A percentile compares a stretch with the other conserved stretches of the same genome.
These are phyloP conservation scores for Globisporangium alternatum DNA, from an alignment of 352 stramenopile species.

Conservation along the genomic window DNA sequence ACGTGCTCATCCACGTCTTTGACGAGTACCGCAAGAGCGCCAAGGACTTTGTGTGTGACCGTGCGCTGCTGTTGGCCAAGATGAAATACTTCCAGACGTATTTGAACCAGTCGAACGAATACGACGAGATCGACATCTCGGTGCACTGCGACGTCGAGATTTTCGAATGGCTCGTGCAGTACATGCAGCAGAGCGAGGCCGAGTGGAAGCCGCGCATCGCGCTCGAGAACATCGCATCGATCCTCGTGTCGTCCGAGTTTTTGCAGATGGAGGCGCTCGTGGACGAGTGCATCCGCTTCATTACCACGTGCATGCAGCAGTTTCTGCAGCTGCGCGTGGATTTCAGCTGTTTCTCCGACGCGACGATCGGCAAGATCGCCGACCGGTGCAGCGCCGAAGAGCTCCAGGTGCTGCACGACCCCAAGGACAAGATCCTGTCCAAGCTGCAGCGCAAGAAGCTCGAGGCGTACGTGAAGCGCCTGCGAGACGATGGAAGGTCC, in stretches of 20 bases:
- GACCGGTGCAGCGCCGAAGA: slow-evolving; percentile 45
- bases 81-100: slow-evolving; percentile 93
- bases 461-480: slow-evolving; percentile 40
- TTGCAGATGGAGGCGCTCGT: slow-evolving; percentile 89
- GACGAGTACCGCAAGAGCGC: slow-evolving; percentile 85
- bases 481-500: slow-evolving; percentile 20
- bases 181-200: slow-evolving; percentile 66
- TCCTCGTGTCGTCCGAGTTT: slow-evolving; percentile 91
- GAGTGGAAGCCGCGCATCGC: slow-evolving; percentile 45
- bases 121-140: slow-evolving; percentile 91
- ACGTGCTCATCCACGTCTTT: slow-evolving; percentile 88
- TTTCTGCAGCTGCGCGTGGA: slow-evolving; percentile 87
- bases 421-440: slow-evolving; percentile 85
- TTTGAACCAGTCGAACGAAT: slow-evolving; percentile 67
- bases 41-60: slow-evolving; percentile 84
- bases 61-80: slow-evolving; percentile 75
- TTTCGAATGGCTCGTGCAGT: slow-evolving; percentile 90
- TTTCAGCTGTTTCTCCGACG: slow-evolving; percentile 80
- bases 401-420: slow-evolving; percentile 72
- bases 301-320: slow-evolving; percentile 64
- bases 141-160: slow-evolving; percentile 92
- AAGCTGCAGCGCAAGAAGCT: slow-evolving; percentile 86
- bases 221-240: slow-evolving; percentile 79
- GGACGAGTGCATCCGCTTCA: slow-evolving; percentile 79
- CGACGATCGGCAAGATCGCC: slow-evolving; percentile 69